phyloP scores from a whole-genome alignment of 768 basidiomycete genomes.

The Infundibulicybe gibba region DNA sequence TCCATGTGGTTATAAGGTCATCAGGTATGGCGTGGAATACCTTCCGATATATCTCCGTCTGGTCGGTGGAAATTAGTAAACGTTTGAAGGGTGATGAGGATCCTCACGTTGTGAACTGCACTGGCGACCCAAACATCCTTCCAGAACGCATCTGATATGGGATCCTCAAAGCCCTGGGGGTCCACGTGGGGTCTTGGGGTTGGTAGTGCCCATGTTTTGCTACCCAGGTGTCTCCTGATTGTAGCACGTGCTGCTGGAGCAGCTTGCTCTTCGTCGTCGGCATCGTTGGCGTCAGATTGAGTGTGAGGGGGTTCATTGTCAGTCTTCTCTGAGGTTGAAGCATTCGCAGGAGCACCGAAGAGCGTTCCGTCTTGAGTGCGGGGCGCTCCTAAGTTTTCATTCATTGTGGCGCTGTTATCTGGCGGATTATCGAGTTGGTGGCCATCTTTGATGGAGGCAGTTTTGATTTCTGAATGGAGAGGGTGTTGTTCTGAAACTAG shows the following conservation, averaged over 20 bases:
- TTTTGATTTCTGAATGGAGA: constrained; percentile 20
- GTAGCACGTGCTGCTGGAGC: constrained; percentile 46
- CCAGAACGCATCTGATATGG: constrained; percentile 86
- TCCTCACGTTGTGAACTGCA: constrained; percentile 83
- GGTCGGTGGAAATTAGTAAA: constrained; percentile 9
- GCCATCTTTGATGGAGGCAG: constrained; percentile 3
- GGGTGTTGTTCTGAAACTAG: constrained; percentile 47
- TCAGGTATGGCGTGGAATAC: constrained; percentile 95
- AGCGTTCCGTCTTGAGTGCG: constrained; percentile 37
- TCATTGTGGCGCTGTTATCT: constrained; percentile 1
- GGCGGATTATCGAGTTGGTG: constrained; percentile 1
- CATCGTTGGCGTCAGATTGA: constrained; percentile 38
- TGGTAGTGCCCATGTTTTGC: constrained; percentile 59
- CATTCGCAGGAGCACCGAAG: constrained; percentile 56
- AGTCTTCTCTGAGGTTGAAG: constrained; percentile 30
- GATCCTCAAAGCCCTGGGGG: constrained; percentile 82
- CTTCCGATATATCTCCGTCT: constrained; percentile 96
- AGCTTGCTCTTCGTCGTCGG: constrained; percentile 44
- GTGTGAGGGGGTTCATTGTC: constrained; percentile 47
- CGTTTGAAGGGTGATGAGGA: constrained; percentile 1
- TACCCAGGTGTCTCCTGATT: constrained; percentile 48
- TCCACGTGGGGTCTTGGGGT: constrained; percentile 70
- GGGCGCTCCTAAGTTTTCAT: constrained; percentile 22
- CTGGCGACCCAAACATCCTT: constrained; percentile 84
- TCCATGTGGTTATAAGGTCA: constrained; percentile 92